phyloP scores from a whole-genome alignment of 2,329 filamentous ascomycete species.

The Pestalotiopsis fici region DNA sequence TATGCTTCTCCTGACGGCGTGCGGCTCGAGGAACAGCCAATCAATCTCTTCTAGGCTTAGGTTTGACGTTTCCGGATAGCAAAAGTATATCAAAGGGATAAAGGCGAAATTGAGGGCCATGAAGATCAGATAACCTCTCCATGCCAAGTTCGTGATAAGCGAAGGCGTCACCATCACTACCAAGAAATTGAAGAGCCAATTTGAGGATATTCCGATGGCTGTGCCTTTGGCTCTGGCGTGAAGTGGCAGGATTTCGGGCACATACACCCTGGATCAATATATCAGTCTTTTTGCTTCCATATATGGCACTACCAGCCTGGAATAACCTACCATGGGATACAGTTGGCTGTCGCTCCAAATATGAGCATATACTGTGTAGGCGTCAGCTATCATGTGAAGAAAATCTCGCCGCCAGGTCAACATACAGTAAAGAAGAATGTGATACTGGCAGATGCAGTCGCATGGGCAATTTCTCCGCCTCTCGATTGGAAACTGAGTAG shows the following conservation, averaged over 20 bases:
- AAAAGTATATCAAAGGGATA: slow-evolving; percentile 42
- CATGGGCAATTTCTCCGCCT: slow-evolving; percentile 14
- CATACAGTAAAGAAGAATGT: slow-evolving; percentile 37
- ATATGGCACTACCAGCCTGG: slow-evolving; percentile 20
- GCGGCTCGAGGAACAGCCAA: slow-evolving; percentile 38
- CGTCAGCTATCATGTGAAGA: slow-evolving; percentile 10
- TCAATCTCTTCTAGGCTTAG: slow-evolving; percentile 54
- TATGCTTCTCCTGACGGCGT: slow-evolving; percentile 5
- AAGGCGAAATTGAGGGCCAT: slow-evolving; percentile 47
- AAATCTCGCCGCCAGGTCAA: background rate
- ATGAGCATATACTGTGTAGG: slow-evolving; percentile 28
- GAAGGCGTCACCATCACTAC: slow-evolving; percentile 45
- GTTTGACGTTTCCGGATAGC: slow-evolving; percentile 54
- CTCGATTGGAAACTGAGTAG: slow-evolving; percentile 26
- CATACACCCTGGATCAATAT: slow-evolving; percentile 36
- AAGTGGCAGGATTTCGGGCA: slow-evolving; percentile 35
- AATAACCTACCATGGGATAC: slow-evolving; percentile 34
- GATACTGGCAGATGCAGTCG: slow-evolving; percentile 23
- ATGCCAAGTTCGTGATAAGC: slow-evolving; percentile 45
- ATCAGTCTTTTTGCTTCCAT: slow-evolving; percentile 21
- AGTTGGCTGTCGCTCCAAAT: slow-evolving; percentile 31
- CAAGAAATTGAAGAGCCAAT: slow-evolving; percentile 37
- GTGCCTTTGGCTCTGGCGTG: slow-evolving; percentile 32
- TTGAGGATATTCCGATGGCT: slow-evolving; percentile 32
- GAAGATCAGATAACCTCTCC: slow-evolving; percentile 55